Evolutionary conservation across 441 rosid species (phyloP).

Genomic region (Pelargonium citronellum): DNA sequence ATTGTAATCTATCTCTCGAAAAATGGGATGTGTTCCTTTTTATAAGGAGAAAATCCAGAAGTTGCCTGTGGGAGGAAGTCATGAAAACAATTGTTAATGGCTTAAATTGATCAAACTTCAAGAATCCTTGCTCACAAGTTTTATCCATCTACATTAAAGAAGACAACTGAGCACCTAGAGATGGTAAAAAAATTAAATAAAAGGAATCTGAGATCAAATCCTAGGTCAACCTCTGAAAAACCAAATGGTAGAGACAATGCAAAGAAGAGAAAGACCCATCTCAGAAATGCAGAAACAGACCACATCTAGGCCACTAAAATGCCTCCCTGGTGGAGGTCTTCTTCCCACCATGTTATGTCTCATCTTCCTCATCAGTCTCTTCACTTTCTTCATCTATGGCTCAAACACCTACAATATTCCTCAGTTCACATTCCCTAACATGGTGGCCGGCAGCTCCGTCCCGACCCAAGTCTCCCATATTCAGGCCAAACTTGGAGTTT

Average conservation of each 20-base stretch:
- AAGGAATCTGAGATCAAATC: constrained; percentile 13
- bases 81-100: background rate
- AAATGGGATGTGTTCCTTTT: background rate
- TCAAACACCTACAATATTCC: constrained; percentile 22
- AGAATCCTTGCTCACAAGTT: constrained; percentile 9
- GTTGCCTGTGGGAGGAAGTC: constrained; percentile 10
- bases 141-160: background rate
- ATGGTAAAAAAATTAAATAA: constrained; percentile 15
- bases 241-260: background rate
- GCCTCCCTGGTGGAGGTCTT: constrained; percentile 22
- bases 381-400: constrained; percentile 24
- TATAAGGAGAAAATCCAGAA: background rate
- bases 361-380: constrained; percentile 28
- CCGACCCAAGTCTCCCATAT: constrained; percentile 31
- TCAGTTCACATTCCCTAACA: constrained; percentile 19
- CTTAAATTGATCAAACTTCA: background rate
- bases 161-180: constrained; percentile 22
- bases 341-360: constrained; percentile 25
- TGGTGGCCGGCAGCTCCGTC: constrained; percentile 17
- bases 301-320: constrained; percentile 24
- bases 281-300: constrained; percentile 36
- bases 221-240: constrained; percentile 4
- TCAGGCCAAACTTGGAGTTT: constrained; percentile 34
- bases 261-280: background rate
- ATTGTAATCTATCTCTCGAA: background rate